Percentiles rank a stretch among this genome's conserved stretches.
Evolutionary conservation across 306 rosid species (phyloP).

Genomic region (Acmispon strigosus): DNA sequence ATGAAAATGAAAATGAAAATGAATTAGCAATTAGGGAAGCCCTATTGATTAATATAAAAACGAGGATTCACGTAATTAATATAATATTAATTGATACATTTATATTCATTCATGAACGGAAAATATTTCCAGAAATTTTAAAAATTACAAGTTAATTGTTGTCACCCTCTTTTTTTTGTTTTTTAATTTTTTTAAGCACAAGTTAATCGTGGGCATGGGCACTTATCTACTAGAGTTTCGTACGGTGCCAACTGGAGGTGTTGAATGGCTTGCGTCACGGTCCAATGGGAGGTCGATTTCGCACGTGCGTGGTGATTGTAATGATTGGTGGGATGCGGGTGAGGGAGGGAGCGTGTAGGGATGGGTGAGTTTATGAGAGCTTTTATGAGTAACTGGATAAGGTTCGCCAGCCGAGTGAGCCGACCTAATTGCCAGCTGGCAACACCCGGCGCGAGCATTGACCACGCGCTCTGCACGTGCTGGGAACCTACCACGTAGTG

Average conservation of each 20-base stretch:
- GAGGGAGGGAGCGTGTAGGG: neutral
- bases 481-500: constrained; percentile 15
- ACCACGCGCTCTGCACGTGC: constrained; percentile 37
- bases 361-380: neutral
- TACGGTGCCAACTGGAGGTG: neutral
- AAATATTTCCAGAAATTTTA: neutral
- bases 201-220: constrained; percentile 36
- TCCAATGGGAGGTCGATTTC: constrained; percentile 12
- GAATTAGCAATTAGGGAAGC: constrained; percentile 22
- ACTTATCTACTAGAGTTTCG: constrained; percentile 19
- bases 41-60: constrained; percentile 24
- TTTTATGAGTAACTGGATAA: constrained; percentile 34
- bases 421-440: constrained; percentile 40
- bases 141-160: neutral
- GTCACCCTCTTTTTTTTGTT: neutral
- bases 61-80: constrained; percentile 25
- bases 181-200: constrained; percentile 9
- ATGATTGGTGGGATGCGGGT: neutral
- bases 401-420: constrained; percentile 33
- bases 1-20: no score
- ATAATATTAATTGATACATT: no score
- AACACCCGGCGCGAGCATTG: constrained; percentile 16
- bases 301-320: constrained; percentile 16
- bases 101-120: no score
- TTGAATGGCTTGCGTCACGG: neutral